Base-by-base conservation (phyloP, 192 early-diverging fungal genomes). In the Coemansia sp. region DNA sequence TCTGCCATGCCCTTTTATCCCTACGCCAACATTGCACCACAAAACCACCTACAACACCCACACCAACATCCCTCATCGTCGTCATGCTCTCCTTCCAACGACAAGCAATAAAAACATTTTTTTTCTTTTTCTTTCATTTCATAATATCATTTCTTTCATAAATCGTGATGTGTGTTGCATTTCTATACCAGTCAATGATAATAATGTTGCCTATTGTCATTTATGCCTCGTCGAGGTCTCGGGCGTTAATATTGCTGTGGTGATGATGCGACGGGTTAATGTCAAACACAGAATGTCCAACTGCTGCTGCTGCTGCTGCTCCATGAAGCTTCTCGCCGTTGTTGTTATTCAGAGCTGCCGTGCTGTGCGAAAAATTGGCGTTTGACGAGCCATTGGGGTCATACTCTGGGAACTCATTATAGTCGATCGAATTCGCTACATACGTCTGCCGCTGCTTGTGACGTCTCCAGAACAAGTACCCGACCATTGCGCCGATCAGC, bases 391-490 rank as follows among this genome's bases (percentile, higher is more conserved):
- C 41, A 18, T 63, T 40, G 0, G 80, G 80, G 43, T 83, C 80
- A 64, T 74, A 83, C 22, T 83, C 80, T 22, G 80, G 80, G 73
- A 83, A 83, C 63, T 83, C 80, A 54, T 75, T 83, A 27, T 83
- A 83, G 57, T 83, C 76, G 34, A 83, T 66, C 11, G 65, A 66
- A 65, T 75, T 78, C 0, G 72, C 70, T 4, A 69, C 49, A 27
- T 55, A 78, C 40, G 68, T 71, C 51, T 70, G 74, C 52, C 75
- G 59, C 67, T 72, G 76, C 24, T 68, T 66, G 44, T 75, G 46
- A 40, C 80, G 68, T 10, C 80, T 70, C 76, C 76, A 83, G 63
- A 83, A 63, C 65, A 82, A 36, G 46, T 63, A 74, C 10, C 62
- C 75, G 3, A 72, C 16, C 55, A 77, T 18, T 13, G 55, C 67